Percentiles rank a stretch among this genome's conserved stretches.
Evolutionary conservation across 2,329 filamentous ascomycete genomes (phyloP).

Genomic region (Alternaria metachromatica): DNA sequence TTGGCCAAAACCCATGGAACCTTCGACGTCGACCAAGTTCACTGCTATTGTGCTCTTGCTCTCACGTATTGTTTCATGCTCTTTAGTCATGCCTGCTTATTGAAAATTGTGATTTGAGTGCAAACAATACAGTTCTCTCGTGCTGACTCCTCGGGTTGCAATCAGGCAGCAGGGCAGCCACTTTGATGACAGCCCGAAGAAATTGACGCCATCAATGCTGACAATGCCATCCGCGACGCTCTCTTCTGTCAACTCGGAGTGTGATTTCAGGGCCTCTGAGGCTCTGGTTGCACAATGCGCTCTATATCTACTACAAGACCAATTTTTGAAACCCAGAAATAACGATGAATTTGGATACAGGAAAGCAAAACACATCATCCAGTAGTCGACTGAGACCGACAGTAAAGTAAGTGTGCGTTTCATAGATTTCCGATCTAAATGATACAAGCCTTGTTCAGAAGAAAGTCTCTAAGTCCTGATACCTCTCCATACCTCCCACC

Average conservation of each 20-base stretch:
- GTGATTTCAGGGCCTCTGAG: not conserved
- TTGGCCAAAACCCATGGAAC: conserved; percentile 2
- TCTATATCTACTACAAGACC: too few relatives aligned
- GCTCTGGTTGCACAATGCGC: not conserved
- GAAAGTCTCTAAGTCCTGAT: not conserved
- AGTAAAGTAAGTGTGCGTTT: not conserved
- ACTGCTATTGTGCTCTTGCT: not conserved
- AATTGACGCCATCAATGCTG: not conserved
- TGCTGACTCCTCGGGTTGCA: conserved; percentile 8
- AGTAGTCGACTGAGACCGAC: not conserved
- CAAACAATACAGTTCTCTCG: not conserved
- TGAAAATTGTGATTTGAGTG: not conserved
- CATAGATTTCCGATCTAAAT: not conserved
- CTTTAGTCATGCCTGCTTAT: not conserved
- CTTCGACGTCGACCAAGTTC: not conserved
- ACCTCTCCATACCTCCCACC: not conserved
- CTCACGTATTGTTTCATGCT: not conserved
- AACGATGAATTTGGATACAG: not conserved
- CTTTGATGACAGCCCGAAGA: not conserved
- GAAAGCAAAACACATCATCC: not conserved
- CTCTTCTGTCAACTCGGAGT: not conserved
- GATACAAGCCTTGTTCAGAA: conserved; percentile 1
- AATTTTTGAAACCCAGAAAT: not conserved
- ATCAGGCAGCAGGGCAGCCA: conserved; percentile 2
- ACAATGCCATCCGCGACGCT: not conserved